Evolutionary conservation across 2,329 filamentous ascomycete species (phyloP).

Genomic region (Verruconis gallopava): DNA sequence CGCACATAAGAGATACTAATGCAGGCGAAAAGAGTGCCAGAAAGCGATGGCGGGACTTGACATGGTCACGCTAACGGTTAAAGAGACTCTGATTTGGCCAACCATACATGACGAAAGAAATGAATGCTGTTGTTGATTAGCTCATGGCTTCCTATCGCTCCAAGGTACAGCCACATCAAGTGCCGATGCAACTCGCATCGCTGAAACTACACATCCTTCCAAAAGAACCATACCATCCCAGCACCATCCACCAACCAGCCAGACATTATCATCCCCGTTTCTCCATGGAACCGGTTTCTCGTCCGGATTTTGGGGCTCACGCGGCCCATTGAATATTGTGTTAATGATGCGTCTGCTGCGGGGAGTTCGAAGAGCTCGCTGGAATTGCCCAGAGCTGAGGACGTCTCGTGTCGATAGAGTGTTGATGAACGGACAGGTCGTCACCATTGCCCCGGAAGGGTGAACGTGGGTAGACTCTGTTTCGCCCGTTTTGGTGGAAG

Average conservation of each 20-base stretch:
- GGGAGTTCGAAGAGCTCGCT: conserved; percentile 38
- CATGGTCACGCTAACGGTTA: too few relatives aligned
- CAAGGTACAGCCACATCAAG: conserved; percentile 36
- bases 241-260: conserved; percentile 47
- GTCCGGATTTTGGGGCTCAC: conserved; percentile 5
- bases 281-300: conserved; percentile 26
- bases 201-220: conserved; percentile 47
- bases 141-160: too few relatives aligned
- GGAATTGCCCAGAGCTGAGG: conserved; percentile 37
- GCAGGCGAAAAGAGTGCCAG: too few relatives aligned
- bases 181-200: conserved; percentile 41
- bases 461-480: conserved; percentile 43
- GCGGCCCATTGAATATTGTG: conserved; percentile 26
- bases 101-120: too few relatives aligned
- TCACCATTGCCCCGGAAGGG: conserved; percentile 39
- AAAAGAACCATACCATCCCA: conserved; percentile 53
- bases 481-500: conserved; percentile 20
- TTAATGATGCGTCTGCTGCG: conserved; percentile 37
- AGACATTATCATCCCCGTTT: conserved; percentile 42
- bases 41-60: too few relatives aligned
- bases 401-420: conserved; percentile 26
- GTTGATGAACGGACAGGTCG: conserved; percentile 35
- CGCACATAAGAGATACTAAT: too few relatives aligned
- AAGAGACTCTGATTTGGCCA: too few relatives aligned
- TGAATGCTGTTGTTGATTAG: too few relatives aligned